A percentile compares a stretch with the other conserved stretches of the same genome.
Conservation (phyloP, 805 yeast species). For the Tetrapisispora phaffii region DNA sequence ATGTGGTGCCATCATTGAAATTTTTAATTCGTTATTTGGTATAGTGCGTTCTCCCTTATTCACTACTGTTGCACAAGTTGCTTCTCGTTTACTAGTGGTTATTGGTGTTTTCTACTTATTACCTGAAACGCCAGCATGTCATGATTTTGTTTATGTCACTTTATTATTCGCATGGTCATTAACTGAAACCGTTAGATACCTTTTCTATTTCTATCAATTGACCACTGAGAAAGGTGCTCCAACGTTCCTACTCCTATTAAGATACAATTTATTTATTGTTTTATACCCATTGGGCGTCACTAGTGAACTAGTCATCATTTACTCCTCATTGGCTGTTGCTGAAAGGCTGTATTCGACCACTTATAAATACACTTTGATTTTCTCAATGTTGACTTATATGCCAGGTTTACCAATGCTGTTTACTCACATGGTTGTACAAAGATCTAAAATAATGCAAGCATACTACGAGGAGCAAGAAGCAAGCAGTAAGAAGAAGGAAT, state of each 20-base stretch:
- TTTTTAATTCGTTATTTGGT: conserved; percentile 68
- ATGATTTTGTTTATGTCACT: conserved; percentile 48
- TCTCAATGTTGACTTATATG: conserved; percentile 53
- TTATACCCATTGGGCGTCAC: conserved; percentile 91
- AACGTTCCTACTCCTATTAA: conserved; percentile 56
- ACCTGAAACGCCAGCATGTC: conserved; percentile 53
- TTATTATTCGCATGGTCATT: conserved; percentile 81
- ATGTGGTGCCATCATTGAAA: conserved; percentile 69
- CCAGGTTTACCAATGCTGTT: conserved; percentile 84
- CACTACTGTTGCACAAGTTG: conserved; percentile 81
- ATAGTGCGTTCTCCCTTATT: conserved; percentile 74
- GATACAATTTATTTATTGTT: conserved; percentile 75
- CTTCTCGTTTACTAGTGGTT: conserved; percentile 73
- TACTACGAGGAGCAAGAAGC: conserved; percentile 11
- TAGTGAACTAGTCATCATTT: conserved; percentile 64
- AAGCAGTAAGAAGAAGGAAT: background rate
- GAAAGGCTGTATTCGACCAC: conserved; percentile 37
- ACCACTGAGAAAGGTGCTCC: conserved; percentile 36
- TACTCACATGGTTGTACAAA: conserved; percentile 81
- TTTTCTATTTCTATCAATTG: conserved; percentile 46
- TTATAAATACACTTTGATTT: conserved; percentile 48
- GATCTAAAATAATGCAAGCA: conserved; percentile 60
- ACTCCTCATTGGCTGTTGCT: conserved; percentile 66
- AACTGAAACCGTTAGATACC: conserved; percentile 86
- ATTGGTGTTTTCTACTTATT: conserved; percentile 70